Conservation (phyloP, 768 basidiomycete genomes). For the Heimioporus sp. region DNA sequence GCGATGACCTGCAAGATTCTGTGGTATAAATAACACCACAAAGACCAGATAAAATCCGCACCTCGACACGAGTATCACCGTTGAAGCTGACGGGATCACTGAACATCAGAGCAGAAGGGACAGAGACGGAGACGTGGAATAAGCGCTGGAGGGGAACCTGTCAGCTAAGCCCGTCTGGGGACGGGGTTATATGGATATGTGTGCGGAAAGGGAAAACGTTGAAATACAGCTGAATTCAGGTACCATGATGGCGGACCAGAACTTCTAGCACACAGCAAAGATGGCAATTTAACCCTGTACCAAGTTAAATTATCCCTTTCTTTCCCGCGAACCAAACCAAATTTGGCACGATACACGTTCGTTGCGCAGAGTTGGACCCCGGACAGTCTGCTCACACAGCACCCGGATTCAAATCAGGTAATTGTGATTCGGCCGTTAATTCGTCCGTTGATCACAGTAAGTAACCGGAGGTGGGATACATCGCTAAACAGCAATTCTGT, state of each 20-base stretch:
- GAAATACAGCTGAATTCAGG: conserved; percentile 10
- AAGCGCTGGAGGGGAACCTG: conserved; percentile 2
- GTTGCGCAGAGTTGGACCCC: conserved; percentile 4
- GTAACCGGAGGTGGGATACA: too few species aligned
- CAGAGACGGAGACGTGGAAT: neutral
- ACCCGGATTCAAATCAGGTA: too few species aligned
- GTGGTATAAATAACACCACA: neutral
- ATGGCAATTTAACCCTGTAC: conserved; percentile 2
- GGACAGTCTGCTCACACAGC: neutral
- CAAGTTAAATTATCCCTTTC: conserved; percentile 1
- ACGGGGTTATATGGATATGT: conserved; percentile 12
- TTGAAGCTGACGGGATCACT: conserved; percentile 26
- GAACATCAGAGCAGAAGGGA: conserved; percentile 13
- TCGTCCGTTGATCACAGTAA: too few species aligned
- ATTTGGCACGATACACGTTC: conserved; percentile 7
- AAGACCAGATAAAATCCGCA: neutral
- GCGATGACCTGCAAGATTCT: conserved; percentile 25
- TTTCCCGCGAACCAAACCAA: conserved; percentile 14
- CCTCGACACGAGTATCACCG: conserved; percentile 30
- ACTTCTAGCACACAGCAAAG: conserved; percentile 11
- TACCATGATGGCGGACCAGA: neutral
- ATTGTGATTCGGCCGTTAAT: too few species aligned
- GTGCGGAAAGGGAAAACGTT: conserved; percentile 2
- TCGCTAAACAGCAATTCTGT: too few species aligned
- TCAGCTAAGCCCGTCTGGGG: neutral